phyloP scores from a whole-genome alignment of 306 rosid species.

The Dalbergia oliveri region DNA sequence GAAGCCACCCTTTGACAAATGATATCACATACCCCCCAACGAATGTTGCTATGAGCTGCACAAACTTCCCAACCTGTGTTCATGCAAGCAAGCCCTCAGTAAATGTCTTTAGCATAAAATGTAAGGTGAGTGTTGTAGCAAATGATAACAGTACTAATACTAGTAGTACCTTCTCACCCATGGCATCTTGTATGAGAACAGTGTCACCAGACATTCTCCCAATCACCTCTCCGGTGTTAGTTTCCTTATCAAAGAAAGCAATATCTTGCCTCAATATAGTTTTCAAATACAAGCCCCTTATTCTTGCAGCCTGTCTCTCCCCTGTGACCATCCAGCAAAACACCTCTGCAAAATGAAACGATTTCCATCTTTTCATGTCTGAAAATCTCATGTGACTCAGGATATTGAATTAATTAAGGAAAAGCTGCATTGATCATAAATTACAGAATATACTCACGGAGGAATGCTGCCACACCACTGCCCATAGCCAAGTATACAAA shows the following conservation, averaged over 20 bases:
- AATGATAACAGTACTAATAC: neutral
- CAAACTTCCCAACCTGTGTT: conserved; percentile 76
- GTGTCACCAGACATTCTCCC: conserved; percentile 93
- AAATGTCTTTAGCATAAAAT: neutral
- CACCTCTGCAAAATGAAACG: conserved; percentile 66
- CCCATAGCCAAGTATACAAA: conserved; percentile 72
- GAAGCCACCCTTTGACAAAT: conserved; percentile 84
- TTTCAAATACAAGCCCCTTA: conserved; percentile 76
- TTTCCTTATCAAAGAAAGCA: conserved; percentile 80
- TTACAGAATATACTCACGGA: conserved; percentile 61
- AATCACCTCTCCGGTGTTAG: conserved; percentile 84
- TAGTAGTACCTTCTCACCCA: conserved; percentile 81
- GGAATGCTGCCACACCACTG: conserved; percentile 58
- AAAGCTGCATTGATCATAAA: neutral
- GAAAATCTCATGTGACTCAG: neutral
- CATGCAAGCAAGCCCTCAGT: conserved; percentile 21
- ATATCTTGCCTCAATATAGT: conserved; percentile 80
- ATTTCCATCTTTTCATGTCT: neutral
- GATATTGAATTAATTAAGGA: neutral
- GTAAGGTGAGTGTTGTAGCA: neutral
- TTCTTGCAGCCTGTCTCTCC: conserved; percentile 86
- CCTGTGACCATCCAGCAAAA: conserved; percentile 87
- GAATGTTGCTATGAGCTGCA: conserved; percentile 71
- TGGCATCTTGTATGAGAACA: conserved; percentile 88
- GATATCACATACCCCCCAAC: conserved; percentile 73